Evolutionary conservation across 2,329 filamentous ascomycete species (phyloP), one percentile per base, ranked within the genome.

Genomic region (Emmonsiellopsis sp.): DNA sequence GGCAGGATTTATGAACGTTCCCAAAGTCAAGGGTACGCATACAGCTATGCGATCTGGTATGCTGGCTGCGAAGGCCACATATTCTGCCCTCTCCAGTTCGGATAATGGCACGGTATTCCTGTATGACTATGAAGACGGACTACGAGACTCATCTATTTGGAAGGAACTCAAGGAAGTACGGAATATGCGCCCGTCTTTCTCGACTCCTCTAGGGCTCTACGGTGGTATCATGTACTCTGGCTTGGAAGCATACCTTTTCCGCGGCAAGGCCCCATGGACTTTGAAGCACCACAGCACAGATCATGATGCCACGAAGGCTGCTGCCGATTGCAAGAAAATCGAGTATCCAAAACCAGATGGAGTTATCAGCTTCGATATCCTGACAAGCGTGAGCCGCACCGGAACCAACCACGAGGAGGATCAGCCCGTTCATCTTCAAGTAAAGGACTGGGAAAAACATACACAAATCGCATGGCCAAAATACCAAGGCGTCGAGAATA

Each of bases 391-490:
- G 11, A 94, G 87, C 61, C 84, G 93, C 54, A 97, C 93, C 5
- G 93, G 93, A 40, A 98, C 93, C 34, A 97, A 97, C 73, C 93
- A 98, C 72, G 93, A 97, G 72, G 93, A 98, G 73, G 93, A 98
- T 70, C 91, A 98, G 73, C 93, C 93, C 0, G 90, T 95, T 50
- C 93, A 98, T 71, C 76, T 98, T 63, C 89, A 95, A 71, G 92
- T 98, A 61, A 82, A 87, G 71, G 90, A 98, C 72, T 96, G 90
- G 90, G 90, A 96, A 63, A 84, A 84, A 65, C 93, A 98, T 73
- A 86, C 89, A 2, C 77, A 84, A 58, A 82, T 84, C 69, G 85
- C 89, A 51, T 98, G 85, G 76, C 93, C 93, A 20, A 79, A 81
- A 58, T 98, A 87, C 73, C 86, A 95, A 77, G 93, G 93, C 8